These are phyloP conservation scores for Thinopyrum elongatum DNA, from an alignment of 176 grass and related monocot genomes.

Conservation along the genomic window DNA sequence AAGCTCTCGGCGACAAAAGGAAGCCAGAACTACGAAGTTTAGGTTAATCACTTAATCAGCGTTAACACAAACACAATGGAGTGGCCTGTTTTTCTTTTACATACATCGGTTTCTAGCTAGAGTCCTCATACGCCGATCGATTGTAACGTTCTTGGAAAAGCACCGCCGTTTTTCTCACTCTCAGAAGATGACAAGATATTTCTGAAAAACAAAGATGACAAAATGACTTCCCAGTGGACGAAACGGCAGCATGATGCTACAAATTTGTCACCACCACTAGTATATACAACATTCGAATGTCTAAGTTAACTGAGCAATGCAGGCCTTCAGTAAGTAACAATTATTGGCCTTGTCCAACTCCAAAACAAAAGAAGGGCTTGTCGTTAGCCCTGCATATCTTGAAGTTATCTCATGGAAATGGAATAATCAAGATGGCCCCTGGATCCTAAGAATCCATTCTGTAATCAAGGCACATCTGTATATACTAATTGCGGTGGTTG, in stretches of 20 bases:
- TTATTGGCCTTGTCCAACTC: neutral
- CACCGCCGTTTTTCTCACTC: neutral
- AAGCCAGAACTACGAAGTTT: neutral
- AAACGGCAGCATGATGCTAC: neutral
- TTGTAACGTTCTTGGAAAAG: neutral
- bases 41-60: neutral
- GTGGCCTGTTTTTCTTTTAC: neutral
- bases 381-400: neutral
- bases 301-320: neutral
- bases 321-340: neutral
- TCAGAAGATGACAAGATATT: neutral
- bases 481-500: constrained; percentile 7
- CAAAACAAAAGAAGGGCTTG: no score
- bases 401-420: constrained; percentile 18
- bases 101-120: neutral
- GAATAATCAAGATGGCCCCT: neutral
- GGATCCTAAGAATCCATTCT: constrained; percentile 9
- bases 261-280: neutral
- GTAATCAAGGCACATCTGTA: neutral
- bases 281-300: neutral
- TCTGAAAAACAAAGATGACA: neutral
- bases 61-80: neutral
- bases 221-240: neutral
- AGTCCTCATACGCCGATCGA: neutral
- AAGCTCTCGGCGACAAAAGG: neutral